phyloP scores from a whole-genome alignment of 768 basidiomycete species.

The Guyanaporus albipodus region DNA sequence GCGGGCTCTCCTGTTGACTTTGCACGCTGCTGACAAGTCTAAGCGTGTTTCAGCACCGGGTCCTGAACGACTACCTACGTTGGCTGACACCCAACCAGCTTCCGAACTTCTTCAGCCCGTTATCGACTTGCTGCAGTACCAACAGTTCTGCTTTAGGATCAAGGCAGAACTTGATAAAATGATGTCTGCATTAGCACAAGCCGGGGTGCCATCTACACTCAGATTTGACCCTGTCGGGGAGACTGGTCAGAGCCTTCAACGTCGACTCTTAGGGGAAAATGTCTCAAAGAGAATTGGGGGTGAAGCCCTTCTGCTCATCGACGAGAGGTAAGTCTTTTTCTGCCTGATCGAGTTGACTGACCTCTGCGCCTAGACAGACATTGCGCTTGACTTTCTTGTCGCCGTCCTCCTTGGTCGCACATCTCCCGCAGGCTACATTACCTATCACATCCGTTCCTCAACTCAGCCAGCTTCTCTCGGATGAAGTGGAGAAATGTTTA shows the following conservation, averaged over 20 bases:
- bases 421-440: conserved; percentile 76
- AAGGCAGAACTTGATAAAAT: conserved; percentile 54
- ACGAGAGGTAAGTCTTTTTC: conserved; percentile 46
- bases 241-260: conserved; percentile 54
- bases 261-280: conserved; percentile 40
- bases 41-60: conserved; percentile 34
- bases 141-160: conserved; percentile 64
- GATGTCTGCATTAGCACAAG: conserved; percentile 43
- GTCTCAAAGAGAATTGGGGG: conserved; percentile 51
- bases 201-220: conserved; percentile 54
- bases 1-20: conserved; percentile 59
- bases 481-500: conserved; percentile 73
- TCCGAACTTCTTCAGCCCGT: conserved; percentile 66
- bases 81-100: conserved; percentile 15
- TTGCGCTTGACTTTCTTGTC: conserved; percentile 73
- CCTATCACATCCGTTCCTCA: conserved; percentile 72
- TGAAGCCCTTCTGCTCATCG: conserved; percentile 69
- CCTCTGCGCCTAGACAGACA: conserved; percentile 49
- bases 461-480: conserved; percentile 65
- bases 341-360: not conserved
- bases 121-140: conserved; percentile 78
- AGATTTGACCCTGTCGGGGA: conserved; percentile 66
- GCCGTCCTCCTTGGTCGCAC: conserved; percentile 72
- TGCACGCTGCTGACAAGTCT: conserved; percentile 49
- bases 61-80: conserved; percentile 23